A percentile compares a stretch with the other conserved stretches of the same genome.
phyloP scores from a whole-genome alignment of 352 stramenopile genomes.

The Globisporangium nagaii region DNA sequence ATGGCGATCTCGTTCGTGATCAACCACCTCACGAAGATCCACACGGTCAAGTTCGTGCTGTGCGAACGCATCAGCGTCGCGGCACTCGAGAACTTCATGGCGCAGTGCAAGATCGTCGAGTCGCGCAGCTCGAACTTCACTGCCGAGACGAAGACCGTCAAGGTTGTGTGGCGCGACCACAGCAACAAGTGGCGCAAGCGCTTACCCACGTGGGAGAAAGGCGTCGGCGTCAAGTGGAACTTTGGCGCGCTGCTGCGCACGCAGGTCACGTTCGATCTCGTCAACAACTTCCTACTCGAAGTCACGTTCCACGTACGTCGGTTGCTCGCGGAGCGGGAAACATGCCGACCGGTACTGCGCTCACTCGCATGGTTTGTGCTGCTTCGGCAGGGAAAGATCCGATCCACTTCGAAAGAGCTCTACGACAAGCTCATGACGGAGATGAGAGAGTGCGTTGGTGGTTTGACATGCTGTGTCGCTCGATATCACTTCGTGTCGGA shows the following conservation, averaged over 20 bases:
- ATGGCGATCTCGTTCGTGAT: constrained; percentile 32
- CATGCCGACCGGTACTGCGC: too few relatives aligned
- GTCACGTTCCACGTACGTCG: constrained; percentile 48
- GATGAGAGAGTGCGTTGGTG: constrained; percentile 28
- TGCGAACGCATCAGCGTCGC: constrained; percentile 44
- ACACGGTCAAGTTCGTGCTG: constrained; percentile 35
- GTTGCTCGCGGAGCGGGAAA: too few relatives aligned
- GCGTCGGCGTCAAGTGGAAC: constrained; percentile 26
- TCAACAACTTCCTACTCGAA: constrained; percentile 44
- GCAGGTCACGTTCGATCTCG: constrained; percentile 56
- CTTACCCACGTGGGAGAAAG: constrained; percentile 1
- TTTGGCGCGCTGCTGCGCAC: constrained; percentile 39
- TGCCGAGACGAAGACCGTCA: constrained; percentile 76
- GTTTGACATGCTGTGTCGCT: background rate
- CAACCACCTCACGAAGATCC: constrained; percentile 25
- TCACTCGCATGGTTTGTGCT: too few relatives aligned
- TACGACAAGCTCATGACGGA: constrained; percentile 36
- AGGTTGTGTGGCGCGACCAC: constrained; percentile 88
- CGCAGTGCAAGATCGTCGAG: constrained; percentile 45
- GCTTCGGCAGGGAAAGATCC: constrained; percentile 41
- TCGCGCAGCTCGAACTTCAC: constrained; percentile 75
- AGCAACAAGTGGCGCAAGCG: constrained; percentile 34
- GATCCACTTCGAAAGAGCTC: constrained; percentile 22
- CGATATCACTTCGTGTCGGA: too few relatives aligned
- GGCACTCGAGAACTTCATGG: constrained; percentile 51